Conservation (phyloP, 1,284 basidiomycete species). For the Ceratobasidium sp. region DNA sequence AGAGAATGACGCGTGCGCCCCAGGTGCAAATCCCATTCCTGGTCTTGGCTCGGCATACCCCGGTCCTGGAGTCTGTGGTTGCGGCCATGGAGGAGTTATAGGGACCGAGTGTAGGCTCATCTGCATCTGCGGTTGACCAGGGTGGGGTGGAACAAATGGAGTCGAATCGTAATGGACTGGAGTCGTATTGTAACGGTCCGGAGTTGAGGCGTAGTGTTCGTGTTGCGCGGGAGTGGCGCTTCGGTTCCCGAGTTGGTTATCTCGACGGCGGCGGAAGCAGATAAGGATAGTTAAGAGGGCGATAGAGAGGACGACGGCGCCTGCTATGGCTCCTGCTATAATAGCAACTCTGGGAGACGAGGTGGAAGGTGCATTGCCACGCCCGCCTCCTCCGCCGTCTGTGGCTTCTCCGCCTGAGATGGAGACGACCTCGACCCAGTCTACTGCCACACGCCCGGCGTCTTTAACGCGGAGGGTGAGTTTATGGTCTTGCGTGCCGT, state of each 20-base stretch:
- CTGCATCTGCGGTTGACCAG: neutral
- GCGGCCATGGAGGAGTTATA: constrained; percentile 17
- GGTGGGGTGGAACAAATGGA: neutral
- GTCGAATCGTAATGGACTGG: neutral
- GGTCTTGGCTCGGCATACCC: neutral
- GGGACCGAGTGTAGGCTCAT: neutral
- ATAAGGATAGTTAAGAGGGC: constrained; percentile 18
- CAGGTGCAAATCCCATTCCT: neutral
- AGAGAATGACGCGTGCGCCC: constrained; percentile 1
- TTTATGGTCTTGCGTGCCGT: constrained; percentile 13
- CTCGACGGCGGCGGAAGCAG: constrained; percentile 20
- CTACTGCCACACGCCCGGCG: constrained; percentile 22
- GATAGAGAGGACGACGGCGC: constrained; percentile 21
- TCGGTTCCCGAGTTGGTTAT: neutral
- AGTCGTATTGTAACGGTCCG: constrained; percentile 2
- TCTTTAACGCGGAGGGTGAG: constrained; percentile 31
- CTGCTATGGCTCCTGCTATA: constrained; percentile 29
- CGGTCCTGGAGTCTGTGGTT: constrained; percentile 23
- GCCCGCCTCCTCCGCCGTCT: neutral
- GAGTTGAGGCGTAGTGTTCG: neutral
- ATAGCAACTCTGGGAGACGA: constrained; percentile 14
- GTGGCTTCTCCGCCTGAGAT: neutral
- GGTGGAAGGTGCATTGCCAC: neutral
- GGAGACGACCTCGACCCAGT: constrained; percentile 32
- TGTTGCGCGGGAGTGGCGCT: neutral